These are phyloP conservation scores for Coemansia sp. DNA, from an alignment of 192 early-diverging fungal genomes.

Conservation along the genomic window DNA sequence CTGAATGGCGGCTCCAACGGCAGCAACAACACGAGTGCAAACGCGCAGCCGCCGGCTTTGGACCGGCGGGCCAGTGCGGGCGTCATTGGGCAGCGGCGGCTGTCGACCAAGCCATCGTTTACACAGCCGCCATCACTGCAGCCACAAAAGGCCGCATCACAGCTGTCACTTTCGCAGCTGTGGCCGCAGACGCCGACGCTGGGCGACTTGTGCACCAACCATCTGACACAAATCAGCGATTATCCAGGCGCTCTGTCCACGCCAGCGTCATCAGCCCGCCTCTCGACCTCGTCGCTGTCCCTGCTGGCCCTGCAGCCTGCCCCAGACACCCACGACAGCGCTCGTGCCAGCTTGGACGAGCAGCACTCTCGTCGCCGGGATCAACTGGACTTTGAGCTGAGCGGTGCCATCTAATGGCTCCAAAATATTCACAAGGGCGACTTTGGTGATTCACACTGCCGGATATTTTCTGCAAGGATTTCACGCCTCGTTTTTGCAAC, in stretches of 20 bases:
- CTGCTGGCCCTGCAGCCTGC: constrained; percentile 26
- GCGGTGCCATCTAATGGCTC: not conserved
- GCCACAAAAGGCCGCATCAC: constrained; percentile 39
- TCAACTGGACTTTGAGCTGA: constrained; percentile 7
- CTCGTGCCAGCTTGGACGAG: constrained; percentile 15
- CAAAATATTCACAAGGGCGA: not conserved
- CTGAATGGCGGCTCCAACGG: constrained; percentile 15
- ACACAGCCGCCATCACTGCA: constrained; percentile 16
- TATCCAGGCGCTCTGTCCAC: constrained; percentile 35
- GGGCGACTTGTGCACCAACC: constrained; percentile 10
- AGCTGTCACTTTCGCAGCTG: constrained; percentile 42
- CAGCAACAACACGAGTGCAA: constrained; percentile 10
- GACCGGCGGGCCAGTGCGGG: constrained; percentile 49
- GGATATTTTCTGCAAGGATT: not conserved
- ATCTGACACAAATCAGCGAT: constrained; percentile 17
- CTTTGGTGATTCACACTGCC: not conserved
- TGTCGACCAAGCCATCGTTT: constrained; percentile 47
- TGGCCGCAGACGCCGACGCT: constrained; percentile 26
- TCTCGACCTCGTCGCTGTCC: constrained; percentile 46
- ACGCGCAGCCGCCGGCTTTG: constrained; percentile 17
- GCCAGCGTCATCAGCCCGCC: constrained; percentile 41
- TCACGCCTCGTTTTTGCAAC: too few relatives aligned
- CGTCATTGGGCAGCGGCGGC: constrained; percentile 53
- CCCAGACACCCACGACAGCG: not conserved
- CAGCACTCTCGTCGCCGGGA: constrained; percentile 5